These are phyloP conservation scores for Carex arenaria DNA, from an alignment of 202 grass and related monocot genomes.

Conservation along the genomic window DNA sequence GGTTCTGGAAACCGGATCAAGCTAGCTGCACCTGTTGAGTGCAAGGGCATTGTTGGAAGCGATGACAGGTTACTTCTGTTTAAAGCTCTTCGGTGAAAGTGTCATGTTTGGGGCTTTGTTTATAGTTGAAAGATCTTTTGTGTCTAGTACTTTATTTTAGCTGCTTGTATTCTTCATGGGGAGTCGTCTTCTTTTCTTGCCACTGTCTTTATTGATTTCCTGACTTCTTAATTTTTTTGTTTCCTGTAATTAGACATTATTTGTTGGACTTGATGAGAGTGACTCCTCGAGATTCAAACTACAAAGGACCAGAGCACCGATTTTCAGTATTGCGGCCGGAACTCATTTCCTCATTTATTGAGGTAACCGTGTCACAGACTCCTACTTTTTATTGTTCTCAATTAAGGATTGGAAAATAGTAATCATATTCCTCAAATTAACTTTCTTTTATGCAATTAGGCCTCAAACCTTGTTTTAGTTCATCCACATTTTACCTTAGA, in stretches of 20 bases:
- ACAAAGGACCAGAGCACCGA: constrained; percentile 69
- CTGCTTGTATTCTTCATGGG: background rate
- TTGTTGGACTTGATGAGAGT: constrained; percentile 99
- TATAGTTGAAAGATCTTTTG: background rate
- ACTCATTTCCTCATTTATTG: constrained; percentile 79
- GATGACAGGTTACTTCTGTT: constrained; percentile 77
- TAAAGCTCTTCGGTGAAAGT: background rate
- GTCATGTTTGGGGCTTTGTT: background rate
- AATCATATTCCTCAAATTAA: background rate
- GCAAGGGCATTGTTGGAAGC: constrained; percentile 97
- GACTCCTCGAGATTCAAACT: constrained; percentile 96
- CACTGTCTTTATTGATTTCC: background rate
- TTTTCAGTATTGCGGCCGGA: constrained; percentile 95
- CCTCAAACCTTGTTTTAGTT: background rate
- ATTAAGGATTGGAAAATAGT: background rate
- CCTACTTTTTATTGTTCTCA: constrained; percentile 2
- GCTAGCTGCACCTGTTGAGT: constrained; percentile 96
- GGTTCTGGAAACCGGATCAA: constrained; percentile 88
- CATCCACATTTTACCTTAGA: background rate
- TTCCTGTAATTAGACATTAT: constrained; percentile 62
- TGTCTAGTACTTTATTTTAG: background rate
- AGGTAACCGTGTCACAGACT: constrained; percentile 39
- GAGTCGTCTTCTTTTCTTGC: background rate
- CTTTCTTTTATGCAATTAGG: background rate
- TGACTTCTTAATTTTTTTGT: background rate